Evolutionary conservation across 2,329 filamentous ascomycete genomes (phyloP).

Genomic region (Trichoderma brevicompactum): DNA sequence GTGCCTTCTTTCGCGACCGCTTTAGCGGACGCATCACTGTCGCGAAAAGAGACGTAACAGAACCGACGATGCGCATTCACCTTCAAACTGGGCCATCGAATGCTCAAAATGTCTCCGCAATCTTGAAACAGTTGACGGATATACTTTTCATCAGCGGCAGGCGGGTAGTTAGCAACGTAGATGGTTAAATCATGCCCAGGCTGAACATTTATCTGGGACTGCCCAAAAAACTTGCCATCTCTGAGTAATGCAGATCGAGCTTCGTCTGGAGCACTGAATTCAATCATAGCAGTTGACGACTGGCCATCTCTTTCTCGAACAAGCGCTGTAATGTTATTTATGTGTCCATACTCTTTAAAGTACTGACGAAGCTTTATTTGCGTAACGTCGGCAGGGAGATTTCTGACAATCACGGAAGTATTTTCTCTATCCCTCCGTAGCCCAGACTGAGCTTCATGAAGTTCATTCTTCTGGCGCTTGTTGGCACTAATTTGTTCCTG

Average conservation of each 20-base stretch:
- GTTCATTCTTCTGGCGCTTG: conserved; percentile 68
- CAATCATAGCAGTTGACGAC: conserved; percentile 74
- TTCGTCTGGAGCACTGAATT: conserved; percentile 82
- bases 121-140: conserved; percentile 70
- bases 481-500: conserved; percentile 50
- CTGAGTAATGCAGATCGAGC: conserved; percentile 79
- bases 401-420: conserved; percentile 79
- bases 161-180: conserved; percentile 89
- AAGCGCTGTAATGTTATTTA: conserved; percentile 73
- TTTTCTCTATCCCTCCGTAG: conserved; percentile 88
- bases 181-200: conserved; percentile 79
- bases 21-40: conserved; percentile 66
- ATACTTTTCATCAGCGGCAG: conserved; percentile 71
- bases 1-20: conserved; percentile 76
- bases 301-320: conserved; percentile 64
- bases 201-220: conserved; percentile 72
- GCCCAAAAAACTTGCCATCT: conserved; percentile 78
- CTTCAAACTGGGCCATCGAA: conserved; percentile 90
- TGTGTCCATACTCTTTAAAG: conserved; percentile 86
- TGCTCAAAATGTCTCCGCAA: conserved; percentile 80
- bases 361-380: conserved; percentile 82
- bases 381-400: conserved; percentile 71
- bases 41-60: conserved; percentile 91
- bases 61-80: conserved; percentile 88
- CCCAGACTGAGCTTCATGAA: conserved; percentile 40